Conservation (phyloP, 208 protist species). For the Porcisia hertigi region DNA sequence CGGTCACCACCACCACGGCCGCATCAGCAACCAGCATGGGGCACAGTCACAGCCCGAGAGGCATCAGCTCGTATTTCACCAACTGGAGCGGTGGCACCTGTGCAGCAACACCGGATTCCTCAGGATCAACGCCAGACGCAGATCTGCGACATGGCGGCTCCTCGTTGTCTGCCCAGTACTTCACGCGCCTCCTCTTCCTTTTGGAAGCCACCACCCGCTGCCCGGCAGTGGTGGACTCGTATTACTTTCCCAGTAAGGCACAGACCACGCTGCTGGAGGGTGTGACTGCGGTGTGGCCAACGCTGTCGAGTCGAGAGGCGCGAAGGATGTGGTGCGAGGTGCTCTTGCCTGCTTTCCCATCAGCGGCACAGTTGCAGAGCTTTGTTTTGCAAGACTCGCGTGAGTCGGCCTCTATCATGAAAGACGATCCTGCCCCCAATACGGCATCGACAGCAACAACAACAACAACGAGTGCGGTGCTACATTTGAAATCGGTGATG, state of each 20-base stretch:
- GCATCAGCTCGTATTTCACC: conserved; percentile 22
- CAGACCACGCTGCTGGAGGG: conserved; percentile 59
- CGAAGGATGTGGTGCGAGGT: conserved; percentile 38
- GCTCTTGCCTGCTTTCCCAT: conserved; percentile 52
- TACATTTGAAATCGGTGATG: conserved; percentile 34
- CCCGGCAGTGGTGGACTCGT: conserved; percentile 42
- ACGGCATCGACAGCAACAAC: neutral
- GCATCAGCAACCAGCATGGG: neutral
- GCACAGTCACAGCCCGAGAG: neutral
- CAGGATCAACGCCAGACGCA: neutral
- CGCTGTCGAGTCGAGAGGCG: conserved; percentile 35
- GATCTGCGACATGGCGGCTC: neutral
- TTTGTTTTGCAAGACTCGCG: conserved; percentile 39
- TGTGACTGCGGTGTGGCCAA: conserved; percentile 53
- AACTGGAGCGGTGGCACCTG: conserved; percentile 4
- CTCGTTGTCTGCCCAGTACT: conserved; percentile 9
- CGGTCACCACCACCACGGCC: neutral
- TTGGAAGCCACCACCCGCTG: conserved; percentile 24
- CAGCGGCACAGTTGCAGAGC: conserved; percentile 21
- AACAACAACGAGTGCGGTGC: conserved; percentile 8
- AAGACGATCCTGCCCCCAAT: neutral
- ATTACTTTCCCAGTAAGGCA: conserved; percentile 70
- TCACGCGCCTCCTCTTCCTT: conserved; percentile 23
- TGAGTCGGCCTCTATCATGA: neutral
- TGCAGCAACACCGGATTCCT: neutral